Base-by-base conservation (phyloP, 1,284 basidiomycete genomes). In the Sutorius eximius region DNA sequence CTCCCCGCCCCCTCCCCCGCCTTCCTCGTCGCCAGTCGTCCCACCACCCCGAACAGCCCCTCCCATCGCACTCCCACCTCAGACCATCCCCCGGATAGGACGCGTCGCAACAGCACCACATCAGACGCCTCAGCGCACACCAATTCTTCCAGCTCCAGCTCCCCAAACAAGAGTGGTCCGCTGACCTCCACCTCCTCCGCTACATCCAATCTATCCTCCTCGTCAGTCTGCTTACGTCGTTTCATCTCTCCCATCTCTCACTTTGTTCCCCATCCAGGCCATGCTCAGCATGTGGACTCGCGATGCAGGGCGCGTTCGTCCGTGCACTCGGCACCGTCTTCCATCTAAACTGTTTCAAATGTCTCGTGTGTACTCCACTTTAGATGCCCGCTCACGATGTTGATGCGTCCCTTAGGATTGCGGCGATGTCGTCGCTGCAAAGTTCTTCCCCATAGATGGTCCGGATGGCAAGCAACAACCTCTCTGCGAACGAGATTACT, bases 401-500 rank as follows among this genome's bases (percentile, higher is more conserved):
- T 53, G 60, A 46, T 59, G 63, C 44, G 51, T 55, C 37, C 45
- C 32, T 24, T 69, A 98, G 94, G 97, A 99, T 72, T 99, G 96
- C 71, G 89, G 93, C 64, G 89, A 91, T 67, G 91, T 98, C 49
- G 96, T 99, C 42, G 96, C 96, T 20, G 91, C 91, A 63, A 99
- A 99, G 75, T 99, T 99, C 80, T 99, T 99, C 75, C 96, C 97
- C 33, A 93, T 98, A 67, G 93, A 97, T 66, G 88, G 89, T 1
- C 78, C 83, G 45, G 90, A 93, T 68, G 86, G 89, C 59, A 89
- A 86, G 68, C 92, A 93, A 65, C 87, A 90, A 62, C 95, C 95
- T 34, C 81, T 98, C n/a, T 99, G 97, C 75, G 96, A 99, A 75
- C 86, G 93, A 54, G 97, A 99, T 73, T 99, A 99, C 74, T 99